Evolutionary conservation across 352 stramenopile species (phyloP).

Genomic region (Pythium pectinolyticum): DNA sequence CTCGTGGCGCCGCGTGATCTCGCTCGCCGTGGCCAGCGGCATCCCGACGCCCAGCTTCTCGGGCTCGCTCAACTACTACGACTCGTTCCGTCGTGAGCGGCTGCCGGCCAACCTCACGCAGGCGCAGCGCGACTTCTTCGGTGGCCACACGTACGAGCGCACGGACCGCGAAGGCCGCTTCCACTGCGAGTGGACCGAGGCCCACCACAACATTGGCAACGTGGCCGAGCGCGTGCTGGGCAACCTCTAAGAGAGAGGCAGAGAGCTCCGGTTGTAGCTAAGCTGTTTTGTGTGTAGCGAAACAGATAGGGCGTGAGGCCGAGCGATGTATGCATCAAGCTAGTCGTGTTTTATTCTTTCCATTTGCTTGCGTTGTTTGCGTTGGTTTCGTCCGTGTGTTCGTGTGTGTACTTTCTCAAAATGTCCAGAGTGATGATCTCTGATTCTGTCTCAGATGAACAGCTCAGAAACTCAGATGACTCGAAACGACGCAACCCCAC

Average conservation of each 20-base stretch:
- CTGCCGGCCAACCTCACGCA: conserved; percentile 98
- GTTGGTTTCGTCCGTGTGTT: too few species aligned
- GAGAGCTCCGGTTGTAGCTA: too few species aligned
- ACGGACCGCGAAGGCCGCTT: conserved; percentile 94
- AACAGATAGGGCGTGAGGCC: too few species aligned
- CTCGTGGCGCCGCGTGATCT: conserved; percentile 96
- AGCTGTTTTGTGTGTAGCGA: too few species aligned
- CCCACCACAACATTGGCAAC: conserved; percentile 97
- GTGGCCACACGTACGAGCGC: conserved; percentile 98
- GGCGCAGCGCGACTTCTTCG: conserved; percentile 99
- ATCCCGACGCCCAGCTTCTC: conserved; percentile 91
- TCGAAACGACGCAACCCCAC: conserved; percentile 5
- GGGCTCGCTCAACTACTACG: conserved; percentile 97
- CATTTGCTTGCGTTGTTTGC: too few species aligned
- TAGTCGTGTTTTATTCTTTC: too few species aligned
- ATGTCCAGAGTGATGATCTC: neutral
- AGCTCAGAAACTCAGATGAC: neutral
- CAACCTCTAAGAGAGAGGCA: conserved; percentile 92
- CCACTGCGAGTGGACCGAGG: conserved; percentile 97
- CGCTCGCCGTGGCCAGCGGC: conserved; percentile 93
- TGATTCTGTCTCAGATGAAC: neutral
- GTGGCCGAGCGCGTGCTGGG: conserved; percentile 91
- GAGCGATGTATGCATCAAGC: too few species aligned
- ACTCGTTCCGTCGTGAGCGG: conserved; percentile 95
- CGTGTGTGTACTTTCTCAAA: too few species aligned